Conservation (phyloP, 768 basidiomycete genomes). For the Tylopilus subfusipes region DNA sequence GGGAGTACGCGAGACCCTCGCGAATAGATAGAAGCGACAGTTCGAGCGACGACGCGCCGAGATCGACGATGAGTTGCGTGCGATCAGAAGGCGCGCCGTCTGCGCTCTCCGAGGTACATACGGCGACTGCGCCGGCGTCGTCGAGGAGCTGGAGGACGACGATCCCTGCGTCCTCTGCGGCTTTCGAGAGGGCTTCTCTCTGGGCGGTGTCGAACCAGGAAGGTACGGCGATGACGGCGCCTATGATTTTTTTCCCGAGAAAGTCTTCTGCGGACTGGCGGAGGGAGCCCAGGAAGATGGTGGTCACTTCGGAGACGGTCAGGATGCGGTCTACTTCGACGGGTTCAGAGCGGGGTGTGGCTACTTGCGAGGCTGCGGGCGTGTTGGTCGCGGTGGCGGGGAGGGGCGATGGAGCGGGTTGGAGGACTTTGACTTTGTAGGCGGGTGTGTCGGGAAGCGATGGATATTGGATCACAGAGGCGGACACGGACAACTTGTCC, state of each 20-base stretch:
- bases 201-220: slow-evolving; percentile 69
- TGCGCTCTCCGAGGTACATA: slow-evolving; percentile 48
- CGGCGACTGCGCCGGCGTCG: slow-evolving; percentile 72
- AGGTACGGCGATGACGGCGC: slow-evolving; percentile 83
- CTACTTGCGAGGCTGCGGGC: slow-evolving; percentile 61
- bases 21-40: slow-evolving; percentile 70
- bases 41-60: slow-evolving; percentile 71
- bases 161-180: slow-evolving; percentile 78
- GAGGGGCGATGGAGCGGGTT: slow-evolving; percentile 70
- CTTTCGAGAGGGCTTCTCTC: slow-evolving; percentile 64
- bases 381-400: slow-evolving; percentile 54
- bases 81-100: slow-evolving; percentile 52
- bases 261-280: slow-evolving; percentile 88
- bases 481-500: slow-evolving; percentile 49
- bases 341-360: slow-evolving; percentile 76
- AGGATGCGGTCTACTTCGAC: slow-evolving; percentile 63
- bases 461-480: slow-evolving; percentile 76
- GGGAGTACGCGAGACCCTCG: slow-evolving; percentile 65
- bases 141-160: slow-evolving; percentile 83
- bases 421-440: slow-evolving; percentile 79
- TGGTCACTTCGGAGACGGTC: slow-evolving; percentile 77
- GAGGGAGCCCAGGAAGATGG: slow-evolving; percentile 82
- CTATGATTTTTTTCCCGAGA: slow-evolving; percentile 72
- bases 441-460: slow-evolving; percentile 68
- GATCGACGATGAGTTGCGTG: slow-evolving; percentile 77